Evolutionary conservation across 352 stramenopile genomes (phyloP), one percentile per base, ranked within the genome.

Genomic region (Thalassiosira livingstoniorum): DNA sequence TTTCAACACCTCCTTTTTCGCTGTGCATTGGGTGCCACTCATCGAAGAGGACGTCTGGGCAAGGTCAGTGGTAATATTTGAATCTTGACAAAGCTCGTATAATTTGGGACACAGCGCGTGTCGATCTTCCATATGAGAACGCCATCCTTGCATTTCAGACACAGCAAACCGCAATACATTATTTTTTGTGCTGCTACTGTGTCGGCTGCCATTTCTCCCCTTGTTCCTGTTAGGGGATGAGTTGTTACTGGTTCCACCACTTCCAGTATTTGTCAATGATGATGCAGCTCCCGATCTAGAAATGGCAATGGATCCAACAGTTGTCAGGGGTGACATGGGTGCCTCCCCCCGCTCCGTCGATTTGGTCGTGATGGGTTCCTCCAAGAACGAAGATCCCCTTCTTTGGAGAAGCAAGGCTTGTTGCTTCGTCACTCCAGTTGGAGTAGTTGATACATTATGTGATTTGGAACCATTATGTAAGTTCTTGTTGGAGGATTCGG

Each of bases 141-240:
- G 67, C 82, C 81, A 92, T n/a, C 90, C 90, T 85, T 94, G 86
- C 90, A 94, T 94, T 75, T 84, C 82, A 11, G 86, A 92, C 47
- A 87, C 86, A 11, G 90, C 90, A 74, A 80, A 94, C 54, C 70
- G 53, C 25, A 93, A 58, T 21, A 82, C 51, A 31, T 35, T 42
- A 27, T 74, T 29, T 0, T 78, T 27, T 31, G 68, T 55, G 18
- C 29, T 35, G 18, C 13, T 4, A 11, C 27, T 65, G 34, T 25
- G 21, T 29, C 71, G 60, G 25, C 45, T 70, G 11, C 4, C 29
- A 15, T 62, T 60, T 10, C 35, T 35, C 10, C 47, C 31, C 60
- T 61, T 13, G n/a, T 2, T 23, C 4, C 55, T 47, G 13, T 25
- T 47, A 18, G n/a, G n/a, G 51, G 43, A 13, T 25, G 23, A 27